phyloP scores from a whole-genome alignment of 148 eudicot genomes.

The Fallopia convolvulus region DNA sequence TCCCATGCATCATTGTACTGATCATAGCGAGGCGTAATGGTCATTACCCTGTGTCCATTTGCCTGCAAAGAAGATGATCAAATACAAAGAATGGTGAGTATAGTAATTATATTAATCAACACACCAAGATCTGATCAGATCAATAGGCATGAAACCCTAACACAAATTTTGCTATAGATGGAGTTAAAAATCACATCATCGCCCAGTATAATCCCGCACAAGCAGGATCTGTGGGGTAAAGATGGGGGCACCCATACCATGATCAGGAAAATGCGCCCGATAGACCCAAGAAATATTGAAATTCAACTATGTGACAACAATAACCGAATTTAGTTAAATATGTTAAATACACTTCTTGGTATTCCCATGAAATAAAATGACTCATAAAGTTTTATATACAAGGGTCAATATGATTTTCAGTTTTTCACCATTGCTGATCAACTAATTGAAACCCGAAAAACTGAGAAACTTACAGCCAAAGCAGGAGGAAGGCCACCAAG shows the following conservation, averaged over 20 bases:
- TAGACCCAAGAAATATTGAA: no score
- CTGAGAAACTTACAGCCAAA: conserved; percentile 52
- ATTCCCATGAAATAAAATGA: no score
- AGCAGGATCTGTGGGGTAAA: no score
- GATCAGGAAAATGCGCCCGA: no score
- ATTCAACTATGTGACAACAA: no score
- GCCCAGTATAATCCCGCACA: no score
- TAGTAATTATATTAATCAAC: background rate
- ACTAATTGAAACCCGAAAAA: background rate
- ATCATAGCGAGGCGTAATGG: conserved; percentile 71
- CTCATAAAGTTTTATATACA: background rate
- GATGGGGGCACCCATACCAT: no score
- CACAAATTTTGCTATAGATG: no score
- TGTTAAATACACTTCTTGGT: no score
- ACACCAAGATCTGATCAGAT: background rate
- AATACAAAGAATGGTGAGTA: background rate
- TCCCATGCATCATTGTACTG: conserved; percentile 93
- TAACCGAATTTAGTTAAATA: no score
- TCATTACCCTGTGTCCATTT: conserved; percentile 72
- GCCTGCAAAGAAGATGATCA: conserved; percentile 27
- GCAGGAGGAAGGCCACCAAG: conserved; percentile 96
- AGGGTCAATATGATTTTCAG: background rate
- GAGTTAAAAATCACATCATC: no score
- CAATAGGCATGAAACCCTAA: background rate
- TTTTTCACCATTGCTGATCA: background rate